These are phyloP conservation scores for Lepidium aucheri DNA, from an alignment of 345 rosid genomes.

Conservation along the genomic window DNA sequence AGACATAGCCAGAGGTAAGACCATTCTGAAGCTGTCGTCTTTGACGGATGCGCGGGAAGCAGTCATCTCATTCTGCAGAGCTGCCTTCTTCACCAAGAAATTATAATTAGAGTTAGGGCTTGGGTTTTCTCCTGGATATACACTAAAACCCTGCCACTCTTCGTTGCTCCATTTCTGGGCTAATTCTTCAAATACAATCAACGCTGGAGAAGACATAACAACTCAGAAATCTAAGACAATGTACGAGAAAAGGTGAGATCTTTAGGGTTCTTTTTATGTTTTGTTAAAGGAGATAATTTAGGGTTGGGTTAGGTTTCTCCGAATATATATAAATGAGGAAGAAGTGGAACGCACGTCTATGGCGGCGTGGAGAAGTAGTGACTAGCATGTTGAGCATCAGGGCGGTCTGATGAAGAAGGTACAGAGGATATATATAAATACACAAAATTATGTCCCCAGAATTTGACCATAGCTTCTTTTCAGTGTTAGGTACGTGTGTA, in stretches of 20 bases:
- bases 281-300: neutral
- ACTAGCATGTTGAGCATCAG: slow-evolving; percentile 4
- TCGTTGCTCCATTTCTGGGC: slow-evolving; percentile 2
- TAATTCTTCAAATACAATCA: slow-evolving; percentile 17
- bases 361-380: slow-evolving; percentile 27
- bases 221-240: neutral
- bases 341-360: slow-evolving; percentile 26
- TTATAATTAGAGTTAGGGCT: slow-evolving; percentile 10
- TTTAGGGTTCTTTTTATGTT: too few relatives aligned
- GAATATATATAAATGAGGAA: neutral
- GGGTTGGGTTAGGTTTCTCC: neutral
- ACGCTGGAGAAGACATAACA: slow-evolving; percentile 24
- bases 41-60: slow-evolving; percentile 19
- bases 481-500: slow-evolving; percentile 15
- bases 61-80: slow-evolving; percentile 2
- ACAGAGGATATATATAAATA: neutral
- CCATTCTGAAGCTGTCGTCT: slow-evolving; percentile 43
- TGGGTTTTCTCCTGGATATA: slow-evolving; percentile 13
- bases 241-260: neutral
- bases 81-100: slow-evolving; percentile 9
- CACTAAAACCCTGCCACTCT: slow-evolving; percentile 10
- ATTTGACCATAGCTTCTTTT: slow-evolving; percentile 12
- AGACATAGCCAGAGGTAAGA: slow-evolving; percentile 31
- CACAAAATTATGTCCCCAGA: neutral
- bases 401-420: slow-evolving; percentile 5